phyloP scores from a whole-genome alignment of 2,329 filamentous ascomycete species.

The Incumbomyces delicatus region DNA sequence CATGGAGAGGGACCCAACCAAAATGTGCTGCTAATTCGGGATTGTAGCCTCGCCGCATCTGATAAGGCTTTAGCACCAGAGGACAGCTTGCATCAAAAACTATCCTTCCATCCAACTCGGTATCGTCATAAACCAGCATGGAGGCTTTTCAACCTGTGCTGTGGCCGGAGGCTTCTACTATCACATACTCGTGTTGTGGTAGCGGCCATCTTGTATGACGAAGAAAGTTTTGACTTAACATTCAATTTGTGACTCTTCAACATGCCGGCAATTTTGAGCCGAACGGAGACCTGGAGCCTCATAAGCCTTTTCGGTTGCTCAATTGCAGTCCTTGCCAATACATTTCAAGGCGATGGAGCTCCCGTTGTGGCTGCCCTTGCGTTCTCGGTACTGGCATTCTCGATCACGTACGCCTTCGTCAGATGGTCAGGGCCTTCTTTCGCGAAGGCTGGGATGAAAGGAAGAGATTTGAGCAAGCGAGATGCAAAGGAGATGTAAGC shows the following conservation, averaged over 20 bases:
- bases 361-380: conserved; percentile 81
- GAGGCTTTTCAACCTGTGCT: too few species aligned
- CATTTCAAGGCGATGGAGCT: conserved; percentile 75
- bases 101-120: too few species aligned
- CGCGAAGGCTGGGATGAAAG: conserved; percentile 77
- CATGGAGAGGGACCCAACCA: too few species aligned
- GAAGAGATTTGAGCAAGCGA: conserved; percentile 75
- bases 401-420: conserved; percentile 73
- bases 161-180: too few species aligned
- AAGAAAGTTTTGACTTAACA: too few species aligned
- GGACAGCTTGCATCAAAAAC: too few species aligned
- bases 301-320: conserved; percentile 59
- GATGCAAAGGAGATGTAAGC: conserved; percentile 63
- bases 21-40: too few species aligned
- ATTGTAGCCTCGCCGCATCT: too few species aligned
- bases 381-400: conserved; percentile 75
- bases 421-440: conserved; percentile 88
- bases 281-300: conserved; percentile 47
- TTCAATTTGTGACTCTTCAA: neutral
- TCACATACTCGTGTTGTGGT: too few species aligned
- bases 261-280: conserved; percentile 39
- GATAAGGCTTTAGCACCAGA: too few species aligned
- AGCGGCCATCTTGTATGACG: too few species aligned
- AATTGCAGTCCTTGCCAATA: conserved; percentile 65
- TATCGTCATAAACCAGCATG: too few species aligned